Evolutionary conservation across 1,284 basidiomycete species (phyloP), one percentile per base, ranked within the genome.

Genomic region (Austroboletus olivaceoglutinosus): DNA sequence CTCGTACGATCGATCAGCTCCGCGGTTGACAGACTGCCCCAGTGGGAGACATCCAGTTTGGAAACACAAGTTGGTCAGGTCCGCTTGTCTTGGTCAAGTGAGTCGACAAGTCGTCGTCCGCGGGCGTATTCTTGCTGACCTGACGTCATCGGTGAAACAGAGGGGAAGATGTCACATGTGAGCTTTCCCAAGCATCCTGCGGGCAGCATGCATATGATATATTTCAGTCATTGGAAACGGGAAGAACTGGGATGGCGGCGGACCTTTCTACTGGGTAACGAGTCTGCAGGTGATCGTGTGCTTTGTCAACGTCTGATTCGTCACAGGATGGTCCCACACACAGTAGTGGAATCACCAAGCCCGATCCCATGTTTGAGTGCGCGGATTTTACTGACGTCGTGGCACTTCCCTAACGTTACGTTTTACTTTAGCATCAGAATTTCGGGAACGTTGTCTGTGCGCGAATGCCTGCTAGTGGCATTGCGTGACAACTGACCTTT

Each of bases 321-420:
- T 41, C 45, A 15, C 45, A 75, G 76, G 77, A 80, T 41, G 76
- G 78, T 13, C 58, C 59, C n/a, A 77, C 76, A 23, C 56, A 62
- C 25, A 67, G 55, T 39, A 68, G 70, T 33, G 72, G 72, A 10
- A 48, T 58, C 1, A 54, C 49, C 5, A 81, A 81, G 50, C 78
- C 78, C 9, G 60, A 55, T 18, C 77, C 77, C 7, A 77, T 81
- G 77, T 76, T 80, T 72, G 68, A 65, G 77, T 79, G 51, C 3
- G 60, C 52, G 16, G n/a, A 21, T 43, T 40, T 31, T 13, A 33
- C 13, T 22, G 9, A 30, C 30, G 29, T 31, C 5, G 2, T 16
- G 12, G 16, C 31, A 37, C 10, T 18, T 40, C 11, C 2, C 33
- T 50, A 25, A 58, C 37, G 22, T 43, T 18, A 18, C 19, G n/a